phyloP scores from a whole-genome alignment of 1,284 basidiomycete species.

The Leccinum huronense region DNA sequence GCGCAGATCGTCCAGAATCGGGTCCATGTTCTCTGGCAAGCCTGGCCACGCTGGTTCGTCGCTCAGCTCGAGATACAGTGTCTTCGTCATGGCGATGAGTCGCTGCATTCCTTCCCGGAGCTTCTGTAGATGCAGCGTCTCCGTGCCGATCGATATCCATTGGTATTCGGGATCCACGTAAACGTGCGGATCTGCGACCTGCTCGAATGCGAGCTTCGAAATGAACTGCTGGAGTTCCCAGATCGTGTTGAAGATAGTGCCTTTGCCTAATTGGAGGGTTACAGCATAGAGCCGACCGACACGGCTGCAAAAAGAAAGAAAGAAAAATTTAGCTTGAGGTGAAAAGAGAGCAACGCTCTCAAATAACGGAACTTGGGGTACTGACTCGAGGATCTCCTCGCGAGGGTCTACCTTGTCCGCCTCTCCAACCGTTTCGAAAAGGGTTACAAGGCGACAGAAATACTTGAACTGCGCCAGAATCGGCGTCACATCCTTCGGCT shows the following conservation, averaged over 20 bases:
- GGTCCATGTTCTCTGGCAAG: neutral
- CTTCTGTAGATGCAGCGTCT: neutral
- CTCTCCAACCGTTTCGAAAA: slow-evolving; percentile 3
- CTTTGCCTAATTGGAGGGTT: neutral
- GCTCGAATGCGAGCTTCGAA: neutral
- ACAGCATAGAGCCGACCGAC: neutral
- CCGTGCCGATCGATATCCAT: slow-evolving; percentile 12
- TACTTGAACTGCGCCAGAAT: slow-evolving; percentile 15
- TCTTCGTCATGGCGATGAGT: neutral
- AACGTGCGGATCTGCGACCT: slow-evolving; percentile 8
- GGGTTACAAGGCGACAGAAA: slow-evolving; percentile 3
- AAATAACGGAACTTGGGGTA: neutral
- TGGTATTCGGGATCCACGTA: neutral
- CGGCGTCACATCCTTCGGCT: neutral
- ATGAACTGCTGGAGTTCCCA: slow-evolving; percentile 13
- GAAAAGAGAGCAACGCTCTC: neutral
- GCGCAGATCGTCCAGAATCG: slow-evolving; percentile 4
- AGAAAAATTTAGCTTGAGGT: too few species aligned
- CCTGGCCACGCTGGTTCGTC: neutral
- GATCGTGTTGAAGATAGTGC: slow-evolving; percentile 7
- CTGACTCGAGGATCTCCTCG: slow-evolving; percentile 6
- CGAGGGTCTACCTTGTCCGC: neutral
- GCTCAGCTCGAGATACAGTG: neutral
- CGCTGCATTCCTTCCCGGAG: slow-evolving; percentile 3
- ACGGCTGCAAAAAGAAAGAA: neutral